Evolutionary conservation across 2,329 filamentous ascomycete species (phyloP).

Genomic region (Nothophoma quercina): DNA sequence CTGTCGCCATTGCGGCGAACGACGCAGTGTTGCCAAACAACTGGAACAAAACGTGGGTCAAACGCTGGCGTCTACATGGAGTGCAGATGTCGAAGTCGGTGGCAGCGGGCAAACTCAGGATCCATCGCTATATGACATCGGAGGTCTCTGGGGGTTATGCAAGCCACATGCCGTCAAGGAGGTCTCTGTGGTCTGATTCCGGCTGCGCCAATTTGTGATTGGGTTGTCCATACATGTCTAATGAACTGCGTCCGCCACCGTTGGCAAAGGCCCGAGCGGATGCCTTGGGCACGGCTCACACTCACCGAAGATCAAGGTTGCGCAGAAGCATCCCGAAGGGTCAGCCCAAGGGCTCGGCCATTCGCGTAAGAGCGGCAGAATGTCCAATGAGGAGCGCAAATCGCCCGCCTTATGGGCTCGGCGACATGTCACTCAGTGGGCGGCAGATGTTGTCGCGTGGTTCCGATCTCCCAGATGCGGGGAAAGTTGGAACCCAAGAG

Average conservation of each 20-base stretch:
- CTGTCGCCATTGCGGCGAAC: conserved; percentile 12
- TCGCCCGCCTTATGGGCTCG: background rate
- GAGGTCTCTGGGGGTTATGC: conserved; percentile 2
- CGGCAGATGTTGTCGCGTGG: background rate
- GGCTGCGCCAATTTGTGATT: background rate
- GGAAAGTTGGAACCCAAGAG: conserved; percentile 7
- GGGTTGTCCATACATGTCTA: background rate
- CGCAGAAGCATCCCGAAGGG: background rate
- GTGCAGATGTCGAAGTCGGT: conserved; percentile 8
- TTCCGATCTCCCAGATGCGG: conserved; percentile 5
- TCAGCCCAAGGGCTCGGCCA: background rate
- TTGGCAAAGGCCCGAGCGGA: conserved; percentile 3
- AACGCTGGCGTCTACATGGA: conserved; percentile 13
- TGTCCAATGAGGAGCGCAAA: background rate
- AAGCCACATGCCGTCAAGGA: conserved; percentile 13
- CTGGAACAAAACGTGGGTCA: background rate
- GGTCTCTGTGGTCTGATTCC: background rate
- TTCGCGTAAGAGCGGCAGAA: background rate
- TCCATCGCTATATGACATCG: conserved; percentile 11
- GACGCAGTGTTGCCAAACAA: conserved; percentile 6
- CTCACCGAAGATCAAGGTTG: background rate
- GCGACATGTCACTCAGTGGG: background rate
- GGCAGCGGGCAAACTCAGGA: background rate
- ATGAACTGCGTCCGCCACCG: conserved; percentile 8
- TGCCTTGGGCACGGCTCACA: conserved; percentile 5